Percentiles rank a stretch among this genome's conserved stretches.
These are phyloP conservation scores for Fusarium proliferatum DNA, from an alignment of 2,329 filamentous ascomycete genomes.

Conservation along the genomic window DNA sequence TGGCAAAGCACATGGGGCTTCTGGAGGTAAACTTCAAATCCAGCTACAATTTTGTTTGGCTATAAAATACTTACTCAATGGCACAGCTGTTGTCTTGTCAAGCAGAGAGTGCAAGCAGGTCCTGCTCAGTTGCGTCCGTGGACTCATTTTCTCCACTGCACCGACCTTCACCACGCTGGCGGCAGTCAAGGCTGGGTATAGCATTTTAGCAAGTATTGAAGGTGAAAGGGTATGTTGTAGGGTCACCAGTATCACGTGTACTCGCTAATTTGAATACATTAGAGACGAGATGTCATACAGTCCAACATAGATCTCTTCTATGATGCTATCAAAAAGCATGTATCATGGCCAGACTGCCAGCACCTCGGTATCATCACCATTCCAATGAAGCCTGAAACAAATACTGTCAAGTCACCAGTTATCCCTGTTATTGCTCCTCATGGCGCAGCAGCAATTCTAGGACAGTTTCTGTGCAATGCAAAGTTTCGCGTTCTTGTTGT, in stretches of 20 bases:
- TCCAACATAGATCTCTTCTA: not conserved
- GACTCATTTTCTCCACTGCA: slow-evolving; percentile 1
- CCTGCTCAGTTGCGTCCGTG: not conserved
- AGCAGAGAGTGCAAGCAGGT: not conserved
- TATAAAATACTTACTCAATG: not conserved
- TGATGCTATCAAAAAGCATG: not conserved
- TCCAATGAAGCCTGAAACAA: not conserved
- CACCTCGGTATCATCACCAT: not conserved
- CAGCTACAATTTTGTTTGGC: fast-evolving
- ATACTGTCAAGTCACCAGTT: not conserved
- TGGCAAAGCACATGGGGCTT: slow-evolving; percentile 5
- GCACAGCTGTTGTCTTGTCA: not conserved
- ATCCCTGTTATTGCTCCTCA: not conserved
- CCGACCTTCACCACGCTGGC: not conserved
- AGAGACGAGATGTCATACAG: not conserved
- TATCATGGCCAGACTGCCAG: not conserved
- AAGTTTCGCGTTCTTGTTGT: not conserved
- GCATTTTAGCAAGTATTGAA: not conserved
- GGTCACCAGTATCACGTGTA: fast-evolving
- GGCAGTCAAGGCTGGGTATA: not conserved
- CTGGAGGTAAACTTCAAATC: not conserved
- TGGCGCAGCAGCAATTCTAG: not conserved
- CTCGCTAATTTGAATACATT: fast-evolving
- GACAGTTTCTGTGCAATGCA: not conserved
- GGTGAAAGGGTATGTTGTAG: not conserved